These are phyloP conservation scores for Kodamaea sp. DNA, from an alignment of 1,139 yeast genomes.

Conservation along the genomic window DNA sequence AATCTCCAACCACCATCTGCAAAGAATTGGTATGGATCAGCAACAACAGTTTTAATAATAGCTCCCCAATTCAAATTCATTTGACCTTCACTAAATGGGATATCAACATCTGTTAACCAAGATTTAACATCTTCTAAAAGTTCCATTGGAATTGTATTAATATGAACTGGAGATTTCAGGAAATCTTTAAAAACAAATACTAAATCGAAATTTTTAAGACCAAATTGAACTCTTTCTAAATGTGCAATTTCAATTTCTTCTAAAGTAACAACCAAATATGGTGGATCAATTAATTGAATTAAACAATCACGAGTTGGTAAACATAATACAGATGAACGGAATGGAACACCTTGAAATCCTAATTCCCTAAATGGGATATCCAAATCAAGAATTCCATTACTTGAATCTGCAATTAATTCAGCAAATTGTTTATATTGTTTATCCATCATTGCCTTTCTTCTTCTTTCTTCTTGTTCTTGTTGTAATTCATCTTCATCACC, in stretches of 20 bases:
- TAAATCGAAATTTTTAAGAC: slow-evolving; percentile 91
- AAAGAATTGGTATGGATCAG: slow-evolving; percentile 94
- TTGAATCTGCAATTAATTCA: slow-evolving; percentile 85
- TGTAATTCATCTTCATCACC: slow-evolving; percentile 99
- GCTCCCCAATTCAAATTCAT: slow-evolving; percentile 94
- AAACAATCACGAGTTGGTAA: slow-evolving; percentile 98
- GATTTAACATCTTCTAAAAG: slow-evolving; percentile 88
- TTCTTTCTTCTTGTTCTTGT: slow-evolving; percentile 97
- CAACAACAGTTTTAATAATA: slow-evolving; percentile 88
- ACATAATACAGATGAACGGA: slow-evolving; percentile 88
- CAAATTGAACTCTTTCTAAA: slow-evolving; percentile 95
- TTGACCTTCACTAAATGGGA: slow-evolving; percentile 92
- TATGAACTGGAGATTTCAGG: slow-evolving; percentile 79
- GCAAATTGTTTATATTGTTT: slow-evolving; percentile 89
- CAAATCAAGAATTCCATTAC: slow-evolving; percentile 75
- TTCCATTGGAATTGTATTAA: slow-evolving; percentile 93
- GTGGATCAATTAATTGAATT: slow-evolving; percentile 91
- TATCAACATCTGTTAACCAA: slow-evolving; percentile 95
- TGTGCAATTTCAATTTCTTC: slow-evolving; percentile 94
- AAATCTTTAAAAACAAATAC: slow-evolving; percentile 95
- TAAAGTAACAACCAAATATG: slow-evolving; percentile 85
- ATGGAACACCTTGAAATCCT: slow-evolving; percentile 97
- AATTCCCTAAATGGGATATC: slow-evolving; percentile 95
- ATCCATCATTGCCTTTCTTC: slow-evolving; percentile 85
- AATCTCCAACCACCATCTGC: slow-evolving; percentile 95